Base-by-base conservation (phyloP, 352 stramenopile genomes). In the Phytophthora syringae region DNA sequence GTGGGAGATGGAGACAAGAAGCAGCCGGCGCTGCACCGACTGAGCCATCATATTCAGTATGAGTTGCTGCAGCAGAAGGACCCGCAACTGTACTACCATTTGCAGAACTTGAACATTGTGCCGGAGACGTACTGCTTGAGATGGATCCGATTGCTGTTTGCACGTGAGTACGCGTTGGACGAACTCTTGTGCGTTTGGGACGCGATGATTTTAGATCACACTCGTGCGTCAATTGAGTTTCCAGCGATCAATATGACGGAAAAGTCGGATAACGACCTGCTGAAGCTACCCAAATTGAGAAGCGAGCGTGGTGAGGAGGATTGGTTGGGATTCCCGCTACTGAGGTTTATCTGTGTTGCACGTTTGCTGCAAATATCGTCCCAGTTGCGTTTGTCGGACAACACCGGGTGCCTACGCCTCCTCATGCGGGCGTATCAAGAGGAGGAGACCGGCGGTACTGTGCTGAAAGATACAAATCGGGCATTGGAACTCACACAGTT, bases 61-160 rank as follows among this genome's bases (percentile, higher is more conserved):
- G 82, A 92, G 39, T 40, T 94, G 4, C 55, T 94, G 34, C 76
- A 89, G 39, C 77, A 93, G 51, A 89, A 84, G 21, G 85, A 95
- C 21, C 87, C 87, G n/a, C 82, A 95, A 44, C 57, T 95, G 18
- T 91, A 83, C 49, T 93, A 89, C 37, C 85, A 95, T 27, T 57
- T 95, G 9, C 74, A 89, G 45, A 91, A 95, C 58, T 64, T 94
- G 36, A 82, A 94, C 10, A 91, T 94, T 48, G 72, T 89, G 0
- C 87, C 87, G 1, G 84, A 94, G 52, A 93, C 84, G 28, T 93
- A 95, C 64, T 93, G 87, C 25, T 65, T 94, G 16, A 76, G 87
- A 10, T 95, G 87, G 87, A 78, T 93, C 15, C 87, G 87, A 1
- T 73, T 95, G 22, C 50, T 95, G 1, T 86, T 95, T 42, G 84